Evolutionary conservation across 1,139 yeast genomes (phyloP).

Genomic region (Kodamaea sp.): DNA sequence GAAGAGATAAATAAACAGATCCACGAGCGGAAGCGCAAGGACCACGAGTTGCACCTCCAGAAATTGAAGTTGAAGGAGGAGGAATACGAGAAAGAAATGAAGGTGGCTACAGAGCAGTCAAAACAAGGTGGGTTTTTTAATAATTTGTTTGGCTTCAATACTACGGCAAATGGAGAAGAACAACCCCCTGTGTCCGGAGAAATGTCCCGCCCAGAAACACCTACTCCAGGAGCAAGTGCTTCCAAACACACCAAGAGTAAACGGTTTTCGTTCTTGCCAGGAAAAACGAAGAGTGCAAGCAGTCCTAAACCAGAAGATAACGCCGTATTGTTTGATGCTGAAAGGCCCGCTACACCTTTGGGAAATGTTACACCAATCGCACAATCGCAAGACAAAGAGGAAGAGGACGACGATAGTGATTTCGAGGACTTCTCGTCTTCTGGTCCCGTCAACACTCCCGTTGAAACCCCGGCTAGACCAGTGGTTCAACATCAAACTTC

Average conservation of each 20-base stretch:
- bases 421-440: constrained; percentile 17
- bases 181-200: background rate
- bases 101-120: constrained; percentile 26
- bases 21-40: constrained; percentile 42
- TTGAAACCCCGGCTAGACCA: background rate
- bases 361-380: too few relatives aligned
- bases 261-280: constrained; percentile 14
- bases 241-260: constrained; percentile 3
- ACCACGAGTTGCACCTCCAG: constrained; percentile 41
- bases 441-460: constrained; percentile 1
- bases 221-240: background rate
- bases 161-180: background rate
- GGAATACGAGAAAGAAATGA: constrained; percentile 37
- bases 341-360: background rate
- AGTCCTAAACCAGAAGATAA: background rate
- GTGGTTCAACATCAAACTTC: background rate
- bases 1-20: constrained; percentile 41
- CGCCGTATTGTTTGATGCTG: constrained; percentile 1
- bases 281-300: constrained; percentile 1
- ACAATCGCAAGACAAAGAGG: constrained; percentile 1
- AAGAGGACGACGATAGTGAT: constrained; percentile 10
- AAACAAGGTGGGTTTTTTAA: constrained; percentile 31
- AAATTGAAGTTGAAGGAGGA: constrained; percentile 43
- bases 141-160: constrained; percentile 26
- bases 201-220: background rate